phyloP scores from a whole-genome alignment of 2,329 filamentous ascomycete genomes.

The Magnaporthiopsis rhizophila region DNA sequence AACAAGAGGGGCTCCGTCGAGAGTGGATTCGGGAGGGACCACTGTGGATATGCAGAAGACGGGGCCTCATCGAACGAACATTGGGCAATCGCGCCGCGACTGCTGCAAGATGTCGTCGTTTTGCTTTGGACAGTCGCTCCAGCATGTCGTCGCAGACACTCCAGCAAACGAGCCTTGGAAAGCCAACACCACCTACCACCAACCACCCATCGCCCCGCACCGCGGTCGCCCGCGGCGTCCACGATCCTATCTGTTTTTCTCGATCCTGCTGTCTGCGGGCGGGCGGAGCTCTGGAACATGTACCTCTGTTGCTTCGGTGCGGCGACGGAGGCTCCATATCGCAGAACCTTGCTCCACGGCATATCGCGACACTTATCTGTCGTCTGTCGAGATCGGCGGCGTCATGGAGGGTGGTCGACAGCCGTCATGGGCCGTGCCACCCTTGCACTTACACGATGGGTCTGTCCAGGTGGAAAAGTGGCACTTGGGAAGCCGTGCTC shows the following conservation, averaged over 20 bases:
- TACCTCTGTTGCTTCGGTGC: not conserved
- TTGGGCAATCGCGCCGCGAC: not conserved
- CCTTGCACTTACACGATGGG: not conserved
- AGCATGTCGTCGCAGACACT: not conserved
- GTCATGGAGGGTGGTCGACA: not conserved
- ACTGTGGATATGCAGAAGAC: not conserved
- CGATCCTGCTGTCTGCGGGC: not conserved
- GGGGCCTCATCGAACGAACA: not conserved
- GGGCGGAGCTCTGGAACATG: not conserved
- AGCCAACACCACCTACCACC: not conserved
- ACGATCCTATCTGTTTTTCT: not conserved
- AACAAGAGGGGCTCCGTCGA: not conserved
- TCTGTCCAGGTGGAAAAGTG: not conserved
- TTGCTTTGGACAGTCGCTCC: not conserved
- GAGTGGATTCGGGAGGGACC: not conserved
- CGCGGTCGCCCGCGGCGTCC: too few species aligned
- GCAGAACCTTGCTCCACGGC: not conserved
- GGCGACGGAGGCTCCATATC: not conserved
- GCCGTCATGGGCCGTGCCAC: not conserved
- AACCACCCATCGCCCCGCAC: not conserved
- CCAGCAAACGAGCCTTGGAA: not conserved
- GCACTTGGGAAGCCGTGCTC: not conserved
- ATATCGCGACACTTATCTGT: not conserved
- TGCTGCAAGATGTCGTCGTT: constrained; percentile 7
- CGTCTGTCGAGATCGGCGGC: not conserved